These are phyloP conservation scores for Datisca glomerata DNA, from an alignment of 306 rosid species.

Conservation along the genomic window DNA sequence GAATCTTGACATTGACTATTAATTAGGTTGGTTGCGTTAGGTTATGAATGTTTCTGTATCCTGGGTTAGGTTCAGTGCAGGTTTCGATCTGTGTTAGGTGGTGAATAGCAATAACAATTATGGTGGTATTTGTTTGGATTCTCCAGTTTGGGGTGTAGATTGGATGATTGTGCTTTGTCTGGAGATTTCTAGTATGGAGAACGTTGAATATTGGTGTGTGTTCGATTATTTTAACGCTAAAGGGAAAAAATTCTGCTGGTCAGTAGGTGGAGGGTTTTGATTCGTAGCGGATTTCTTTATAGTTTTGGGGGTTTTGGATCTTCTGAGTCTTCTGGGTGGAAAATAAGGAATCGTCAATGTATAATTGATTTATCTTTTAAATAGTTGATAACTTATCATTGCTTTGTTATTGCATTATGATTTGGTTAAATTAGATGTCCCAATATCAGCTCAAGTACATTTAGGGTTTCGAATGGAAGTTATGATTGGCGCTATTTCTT, in stretches of 20 bases:
- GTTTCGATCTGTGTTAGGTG: constrained; percentile 10
- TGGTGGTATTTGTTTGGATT: constrained; percentile 3
- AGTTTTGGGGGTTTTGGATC: no score
- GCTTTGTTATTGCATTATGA: neutral
- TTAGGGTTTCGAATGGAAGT: no score
- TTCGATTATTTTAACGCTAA: neutral
- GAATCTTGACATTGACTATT: constrained; percentile 7
- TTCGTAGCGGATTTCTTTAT: no score
- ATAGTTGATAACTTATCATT: no score
- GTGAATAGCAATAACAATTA: constrained; percentile 2
- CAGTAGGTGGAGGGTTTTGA: no score
- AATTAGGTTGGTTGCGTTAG: constrained; percentile 3
- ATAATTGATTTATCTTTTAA: neutral
- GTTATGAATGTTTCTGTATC: constrained; percentile 1
- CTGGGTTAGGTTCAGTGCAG: constrained; percentile 2
- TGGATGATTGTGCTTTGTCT: constrained; percentile 1
- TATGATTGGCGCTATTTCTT: no score
- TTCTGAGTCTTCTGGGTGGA: neutral
- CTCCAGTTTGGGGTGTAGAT: neutral
- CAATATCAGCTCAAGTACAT: no score
- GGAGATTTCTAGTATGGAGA: neutral
- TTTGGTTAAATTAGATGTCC: constrained; percentile 2
- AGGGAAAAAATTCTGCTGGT: no score
- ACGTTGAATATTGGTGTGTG: constrained; percentile 5
- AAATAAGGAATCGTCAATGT: neutral